Base-by-base conservation (phyloP, 2,329 filamentous ascomycete genomes). In the Ascochyta fabae region DNA sequence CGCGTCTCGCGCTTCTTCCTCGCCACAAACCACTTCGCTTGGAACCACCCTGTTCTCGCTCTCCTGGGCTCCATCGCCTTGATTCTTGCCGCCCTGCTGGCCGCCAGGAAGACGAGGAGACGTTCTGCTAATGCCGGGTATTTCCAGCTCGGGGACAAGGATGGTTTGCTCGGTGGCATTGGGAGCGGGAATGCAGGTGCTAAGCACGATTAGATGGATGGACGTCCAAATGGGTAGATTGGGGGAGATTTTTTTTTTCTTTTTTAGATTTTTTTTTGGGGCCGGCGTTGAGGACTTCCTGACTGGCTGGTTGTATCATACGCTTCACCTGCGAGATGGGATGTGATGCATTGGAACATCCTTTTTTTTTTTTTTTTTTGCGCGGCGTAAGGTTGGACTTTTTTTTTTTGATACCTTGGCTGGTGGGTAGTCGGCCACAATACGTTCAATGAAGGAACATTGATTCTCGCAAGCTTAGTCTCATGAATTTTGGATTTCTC, bases 1-100 rank as follows among this genome's bases (percentile, higher is more conserved):
- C 83, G 83, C 53, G 78, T 94, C 59, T 85, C 88, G 69, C 88
- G 90, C 75, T 78, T 91, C 57, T 90, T 91, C 77, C 78, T 78
- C 59, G 73, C 72, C 4, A 60, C 80, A 22, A 75, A 75, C 43
- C 70, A 70, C 22, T 77, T 78, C 48, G 67, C 76, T 22, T 64
- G 69, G n/a, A 70, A 73, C 29, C 81, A 83, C 60, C 80, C 80
- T 1, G 69, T 78, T 48, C 63, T 83, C 7, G 72, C 72, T 23
- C 65, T 85, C 6, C 84, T 83, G 15, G 82, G 87, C 59, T 76
- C 88, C 19, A 74, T 86, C 16, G 86, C 83, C 34, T 72, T 89
- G 48, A 73, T 81, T 6, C 76, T 88, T 15, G 83, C 80, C 27
- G 71, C 76, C 24, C 76, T 81, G 3, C 35, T 73, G 6, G 66